phyloP scores from a whole-genome alignment of 1,284 basidiomycete genomes.

The Flammula alnicola region DNA sequence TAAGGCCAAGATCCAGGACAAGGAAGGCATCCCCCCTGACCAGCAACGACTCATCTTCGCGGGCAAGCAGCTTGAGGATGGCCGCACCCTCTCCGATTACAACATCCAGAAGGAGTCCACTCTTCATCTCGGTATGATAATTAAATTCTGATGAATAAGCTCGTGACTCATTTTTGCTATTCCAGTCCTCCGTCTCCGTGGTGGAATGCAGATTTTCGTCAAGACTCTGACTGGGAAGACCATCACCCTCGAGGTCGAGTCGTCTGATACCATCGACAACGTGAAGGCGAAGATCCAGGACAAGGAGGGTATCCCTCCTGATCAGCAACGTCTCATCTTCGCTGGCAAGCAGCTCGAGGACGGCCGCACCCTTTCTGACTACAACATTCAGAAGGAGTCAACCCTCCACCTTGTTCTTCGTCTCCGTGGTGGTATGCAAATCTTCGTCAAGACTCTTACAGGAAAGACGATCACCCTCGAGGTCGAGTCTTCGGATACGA shows the following conservation, averaged over 20 bases:
- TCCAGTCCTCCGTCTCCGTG: slow-evolving; percentile 53
- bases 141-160: not conserved
- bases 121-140: slow-evolving; percentile 36
- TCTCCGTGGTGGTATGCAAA: slow-evolving; percentile 70
- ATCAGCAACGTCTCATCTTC: slow-evolving; percentile 76
- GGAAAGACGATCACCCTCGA: slow-evolving; percentile 48
- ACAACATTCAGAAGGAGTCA: slow-evolving; percentile 61
- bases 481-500: slow-evolving; percentile 45
- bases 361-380: slow-evolving; percentile 70
- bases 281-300: slow-evolving; percentile 60
- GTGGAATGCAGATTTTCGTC: slow-evolving; percentile 78
- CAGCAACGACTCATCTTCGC: slow-evolving; percentile 70
- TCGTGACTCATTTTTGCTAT: not conserved
- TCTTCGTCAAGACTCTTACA: slow-evolving; percentile 71
- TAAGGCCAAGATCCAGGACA: slow-evolving; percentile 55
- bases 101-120: slow-evolving; percentile 40
- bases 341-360: slow-evolving; percentile 79
- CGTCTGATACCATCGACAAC: slow-evolving; percentile 55
- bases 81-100: slow-evolving; percentile 43
- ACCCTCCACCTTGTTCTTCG: slow-evolving; percentile 62
- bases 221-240: slow-evolving; percentile 66
- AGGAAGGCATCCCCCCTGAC: slow-evolving; percentile 61
- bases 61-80: slow-evolving; percentile 71
- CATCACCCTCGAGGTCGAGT: slow-evolving; percentile 56
- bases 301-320: slow-evolving; percentile 70